Evolutionary conservation across 495 filamentous ascomycete species (phyloP).

Genomic region (Rostrohypoxylon terebratum): DNA sequence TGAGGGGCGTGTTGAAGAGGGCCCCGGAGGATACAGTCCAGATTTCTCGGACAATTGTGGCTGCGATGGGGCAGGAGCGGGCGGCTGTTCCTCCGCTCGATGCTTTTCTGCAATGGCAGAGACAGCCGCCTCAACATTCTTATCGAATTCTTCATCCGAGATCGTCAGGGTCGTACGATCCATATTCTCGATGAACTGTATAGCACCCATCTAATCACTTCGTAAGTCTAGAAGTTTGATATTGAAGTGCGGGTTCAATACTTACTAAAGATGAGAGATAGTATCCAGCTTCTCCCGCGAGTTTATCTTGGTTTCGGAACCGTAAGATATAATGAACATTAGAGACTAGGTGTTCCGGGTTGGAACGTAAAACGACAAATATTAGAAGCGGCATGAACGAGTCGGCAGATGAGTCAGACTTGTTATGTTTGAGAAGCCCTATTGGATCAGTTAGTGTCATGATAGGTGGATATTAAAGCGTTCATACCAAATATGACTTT

Average conservation of each 20-base stretch:
- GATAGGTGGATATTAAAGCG: background rate
- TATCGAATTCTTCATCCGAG: slow-evolving; percentile 93
- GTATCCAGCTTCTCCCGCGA: slow-evolving; percentile 95
- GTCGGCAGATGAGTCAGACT: slow-evolving; percentile 94
- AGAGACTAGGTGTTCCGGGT: slow-evolving; percentile 93
- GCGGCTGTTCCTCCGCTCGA: slow-evolving; percentile 56
- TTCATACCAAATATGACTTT: slow-evolving; percentile 96
- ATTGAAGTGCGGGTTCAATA: background rate
- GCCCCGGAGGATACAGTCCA: slow-evolving; percentile 54
- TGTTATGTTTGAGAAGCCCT: slow-evolving; percentile 91
- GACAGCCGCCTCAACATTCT: slow-evolving; percentile 93
- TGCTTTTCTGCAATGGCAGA: slow-evolving; percentile 96
- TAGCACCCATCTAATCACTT: slow-evolving; percentile 80
- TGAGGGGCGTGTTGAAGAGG: slow-evolving; percentile 54
- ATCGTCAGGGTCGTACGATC: slow-evolving; percentile 95
- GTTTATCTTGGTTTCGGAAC: slow-evolving; percentile 97
- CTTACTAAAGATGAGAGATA: slow-evolving; percentile 94
- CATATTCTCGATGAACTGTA: slow-evolving; percentile 96
- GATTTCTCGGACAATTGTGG: slow-evolving; percentile 72
- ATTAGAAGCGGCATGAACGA: slow-evolving; percentile 96
- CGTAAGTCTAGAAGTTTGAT: slow-evolving; percentile 29
- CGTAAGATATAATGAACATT: slow-evolving; percentile 98
- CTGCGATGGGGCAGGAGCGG: slow-evolving; percentile 56
- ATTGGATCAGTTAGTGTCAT: slow-evolving; percentile 32
- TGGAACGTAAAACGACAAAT: slow-evolving; percentile 93